Base-by-base conservation (phyloP, 2,329 filamentous ascomycete species). In the Neospermospora avenae region DNA sequence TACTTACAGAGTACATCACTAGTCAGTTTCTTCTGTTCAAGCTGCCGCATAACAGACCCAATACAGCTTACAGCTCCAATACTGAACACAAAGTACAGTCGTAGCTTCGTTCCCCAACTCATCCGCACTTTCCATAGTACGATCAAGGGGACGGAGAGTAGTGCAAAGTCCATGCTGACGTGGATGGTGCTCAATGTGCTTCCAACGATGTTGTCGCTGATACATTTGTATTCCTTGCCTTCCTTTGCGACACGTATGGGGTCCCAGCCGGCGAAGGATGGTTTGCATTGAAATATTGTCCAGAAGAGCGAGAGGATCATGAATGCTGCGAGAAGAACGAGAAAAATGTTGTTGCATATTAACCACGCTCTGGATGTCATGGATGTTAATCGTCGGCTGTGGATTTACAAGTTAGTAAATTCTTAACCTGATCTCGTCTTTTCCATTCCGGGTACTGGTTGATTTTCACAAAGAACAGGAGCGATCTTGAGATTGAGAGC, bases 91-190 rank as follows among this genome's bases (percentile, higher is more conserved):
- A 70, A 34, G 49, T 70, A 72, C 2, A 76, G 63, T 6, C 73
- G 66, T 13, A 65, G 37, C 53, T 74, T 75, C 34, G 69, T 74
- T 6, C 54, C 55, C 25, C 56, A 64, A 1, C 68, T 62, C 67
- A 76, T 74, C 13, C 64, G 63, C 1, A 75, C 68, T 35, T 69
- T 70, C 71, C 70, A 75, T 4, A 76, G 59, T 1, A 76, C 70
- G n/a, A 74, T 68, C 6, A 75, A 59, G 2, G 74, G 74, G 0
- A 72, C 70, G 2, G 65, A 44, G n/a, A 76, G 64, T 1, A 76
- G 63, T 8, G 64, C 64, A 59, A 74, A 70, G 41, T 74, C 74
- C 63, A 74, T 71, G 13, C 70, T 63, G 13, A 74, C 70, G 56
- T 76, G 74, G 11, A 74, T 68, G 34, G 68, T 60, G 57, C 68